phyloP scores from a whole-genome alignment of 2,329 filamentous ascomycete genomes.

The Diaporthe helianthi region DNA sequence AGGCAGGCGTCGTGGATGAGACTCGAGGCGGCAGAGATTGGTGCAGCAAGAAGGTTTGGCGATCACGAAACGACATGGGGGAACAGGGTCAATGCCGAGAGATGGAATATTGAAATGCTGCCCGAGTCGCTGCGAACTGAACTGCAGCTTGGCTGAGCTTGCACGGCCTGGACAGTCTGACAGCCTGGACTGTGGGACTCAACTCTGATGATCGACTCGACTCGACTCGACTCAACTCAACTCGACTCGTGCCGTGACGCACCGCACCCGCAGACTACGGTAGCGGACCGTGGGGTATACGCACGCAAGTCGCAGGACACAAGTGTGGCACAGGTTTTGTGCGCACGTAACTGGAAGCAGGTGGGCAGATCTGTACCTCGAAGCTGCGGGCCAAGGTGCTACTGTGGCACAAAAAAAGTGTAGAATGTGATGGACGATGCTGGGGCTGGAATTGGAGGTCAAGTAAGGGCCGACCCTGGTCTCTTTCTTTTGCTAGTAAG shows the following conservation, averaged over 20 bases:
- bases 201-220: not conserved
- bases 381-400: not conserved
- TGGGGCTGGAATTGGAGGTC: conserved; percentile 16
- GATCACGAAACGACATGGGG: conserved; percentile 4
- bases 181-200: no score
- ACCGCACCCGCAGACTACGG: not conserved
- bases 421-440: conserved; percentile 2
- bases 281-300: not conserved
- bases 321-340: conserved; percentile 11
- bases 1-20: conserved; percentile 6
- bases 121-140: not conserved
- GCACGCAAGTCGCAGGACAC: not conserved
- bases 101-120: not conserved
- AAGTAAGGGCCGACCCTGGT: conserved; percentile 7
- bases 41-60: conserved; percentile 21
- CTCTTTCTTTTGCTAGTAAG: not conserved
- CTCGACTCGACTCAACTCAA: not conserved
- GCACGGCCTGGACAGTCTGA: no score
- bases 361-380: conserved; percentile 1
- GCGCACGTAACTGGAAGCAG: conserved; percentile 2
- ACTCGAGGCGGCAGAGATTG: conserved; percentile 12
- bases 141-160: no score
- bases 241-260: not conserved
- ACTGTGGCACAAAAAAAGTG: not conserved
- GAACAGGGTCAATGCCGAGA: conserved; percentile 16